Evolutionary conservation across 1,284 basidiomycete species (phyloP).

Genomic region (Hymenochaete sp.): DNA sequence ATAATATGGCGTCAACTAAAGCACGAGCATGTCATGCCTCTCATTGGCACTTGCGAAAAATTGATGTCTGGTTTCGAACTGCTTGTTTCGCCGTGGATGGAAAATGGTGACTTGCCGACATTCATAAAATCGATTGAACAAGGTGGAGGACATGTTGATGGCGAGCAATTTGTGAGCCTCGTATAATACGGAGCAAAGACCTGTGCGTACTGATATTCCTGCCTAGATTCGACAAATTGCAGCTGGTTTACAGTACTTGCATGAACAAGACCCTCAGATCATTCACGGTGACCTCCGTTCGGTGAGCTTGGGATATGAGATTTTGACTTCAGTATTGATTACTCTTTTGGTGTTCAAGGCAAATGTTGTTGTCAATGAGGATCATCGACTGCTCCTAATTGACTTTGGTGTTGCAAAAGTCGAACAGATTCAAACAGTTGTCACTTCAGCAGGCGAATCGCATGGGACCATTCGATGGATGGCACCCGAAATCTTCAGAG

Average conservation of each 20-base stretch:
- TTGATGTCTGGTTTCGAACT: neutral
- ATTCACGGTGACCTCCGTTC: constrained; percentile 5
- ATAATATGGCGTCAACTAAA: constrained; percentile 4
- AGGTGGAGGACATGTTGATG: neutral
- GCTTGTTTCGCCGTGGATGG: constrained; percentile 8
- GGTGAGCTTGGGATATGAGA: neutral
- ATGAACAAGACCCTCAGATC: constrained; percentile 5
- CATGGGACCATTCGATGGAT: neutral
- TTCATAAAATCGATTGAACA: neutral
- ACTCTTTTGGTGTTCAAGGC: no score
- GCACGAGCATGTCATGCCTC: constrained; percentile 3
- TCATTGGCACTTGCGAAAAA: constrained; percentile 1
- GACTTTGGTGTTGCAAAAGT: constrained; percentile 8
- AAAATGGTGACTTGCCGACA: constrained; percentile 2
- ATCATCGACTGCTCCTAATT: no score
- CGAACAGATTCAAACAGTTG: neutral
- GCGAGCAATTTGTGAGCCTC: neutral
- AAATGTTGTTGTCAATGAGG: no score
- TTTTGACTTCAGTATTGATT: neutral
- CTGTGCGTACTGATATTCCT: no score
- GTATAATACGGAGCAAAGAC: no score
- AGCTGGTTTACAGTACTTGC: no score
- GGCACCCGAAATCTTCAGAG: neutral
- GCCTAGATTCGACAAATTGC: no score
- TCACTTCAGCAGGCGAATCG: neutral